Percentiles rank a stretch among this genome's conserved stretches.
phyloP scores from a whole-genome alignment of 2,329 filamentous ascomycete genomes.

The Phyllosticta capitalensis region DNA sequence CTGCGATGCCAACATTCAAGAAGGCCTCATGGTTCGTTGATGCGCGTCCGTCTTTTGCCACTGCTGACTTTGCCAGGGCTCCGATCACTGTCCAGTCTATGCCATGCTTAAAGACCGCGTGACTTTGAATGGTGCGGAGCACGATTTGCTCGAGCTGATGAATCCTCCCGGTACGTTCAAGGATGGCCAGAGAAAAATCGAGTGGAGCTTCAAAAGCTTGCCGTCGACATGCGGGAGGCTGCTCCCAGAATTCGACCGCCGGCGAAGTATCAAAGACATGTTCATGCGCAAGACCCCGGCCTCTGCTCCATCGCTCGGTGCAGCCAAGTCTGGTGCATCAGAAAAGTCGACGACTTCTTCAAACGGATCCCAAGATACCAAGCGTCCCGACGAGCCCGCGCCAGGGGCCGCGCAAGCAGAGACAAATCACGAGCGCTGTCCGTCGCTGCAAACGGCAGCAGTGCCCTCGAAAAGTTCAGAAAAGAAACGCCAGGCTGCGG shows the following conservation, averaged over 20 bases:
- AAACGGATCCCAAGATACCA: not conserved
- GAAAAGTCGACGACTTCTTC: not conserved
- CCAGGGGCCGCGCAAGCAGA: not conserved
- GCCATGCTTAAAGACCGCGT: conserved; percentile 61
- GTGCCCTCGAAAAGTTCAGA: not conserved
- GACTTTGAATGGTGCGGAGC: conserved; percentile 36
- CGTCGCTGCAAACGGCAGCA: not conserved
- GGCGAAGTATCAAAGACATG: conserved; percentile 87
- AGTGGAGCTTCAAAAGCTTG: conserved; percentile 58
- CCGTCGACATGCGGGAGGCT: conserved; percentile 70
- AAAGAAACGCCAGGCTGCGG: conserved; percentile 22
- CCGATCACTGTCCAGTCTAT: conserved; percentile 93
- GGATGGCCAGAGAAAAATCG: conserved; percentile 53
- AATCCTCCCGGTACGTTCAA: conserved; percentile 66
- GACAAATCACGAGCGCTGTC: not conserved
- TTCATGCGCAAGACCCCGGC: conserved; percentile 44
- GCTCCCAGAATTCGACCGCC: conserved; percentile 78
- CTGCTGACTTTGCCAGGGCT: conserved; percentile 47
- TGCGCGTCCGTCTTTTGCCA: not conserved
- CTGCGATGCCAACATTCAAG: conserved; percentile 73
- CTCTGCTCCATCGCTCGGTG: not conserved
- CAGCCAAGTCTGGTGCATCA: not conserved
- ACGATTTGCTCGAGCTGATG: conserved; percentile 61
- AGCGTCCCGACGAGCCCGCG: not conserved
- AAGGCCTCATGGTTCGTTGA: conserved; percentile 61